Percentiles rank a stretch among this genome's conserved stretches.
Conservation (phyloP, 2,329 filamentous ascomycete species). For the Zasmidium angulare region DNA sequence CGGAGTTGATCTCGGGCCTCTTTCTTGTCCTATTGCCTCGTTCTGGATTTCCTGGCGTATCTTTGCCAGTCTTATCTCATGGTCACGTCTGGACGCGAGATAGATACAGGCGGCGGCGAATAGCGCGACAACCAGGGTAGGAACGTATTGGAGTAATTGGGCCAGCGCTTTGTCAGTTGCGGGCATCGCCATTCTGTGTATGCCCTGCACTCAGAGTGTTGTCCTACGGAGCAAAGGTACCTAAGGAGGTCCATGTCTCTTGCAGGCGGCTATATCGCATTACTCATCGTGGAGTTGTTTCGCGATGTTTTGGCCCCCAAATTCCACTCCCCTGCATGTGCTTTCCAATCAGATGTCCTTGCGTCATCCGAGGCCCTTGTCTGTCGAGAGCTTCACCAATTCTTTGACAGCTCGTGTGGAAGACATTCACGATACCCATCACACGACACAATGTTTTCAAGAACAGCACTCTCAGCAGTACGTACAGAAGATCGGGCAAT, state of each 20-base stretch:
- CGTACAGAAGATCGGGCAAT: neutral
- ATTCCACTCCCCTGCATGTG: too few species aligned
- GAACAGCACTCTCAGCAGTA: conserved; percentile 31
- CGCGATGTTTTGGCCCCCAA: conserved; percentile 7
- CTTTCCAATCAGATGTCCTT: conserved; percentile 5
- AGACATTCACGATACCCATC: neutral
- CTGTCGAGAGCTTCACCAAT: conserved; percentile 8
- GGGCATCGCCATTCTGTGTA: conserved; percentile 5
- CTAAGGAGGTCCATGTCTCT: neutral
- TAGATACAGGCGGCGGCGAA: neutral
- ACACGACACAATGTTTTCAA: conserved; percentile 29
- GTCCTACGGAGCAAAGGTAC: neutral
- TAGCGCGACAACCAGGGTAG: conserved; percentile 1
- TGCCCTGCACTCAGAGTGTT: too few species aligned
- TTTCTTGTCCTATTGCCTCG: too few species aligned
- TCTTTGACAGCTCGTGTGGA: neutral
- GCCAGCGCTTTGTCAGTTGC: conserved; percentile 18
- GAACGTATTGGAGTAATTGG: conserved; percentile 2
- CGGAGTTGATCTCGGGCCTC: neutral
- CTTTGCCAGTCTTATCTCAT: neutral
- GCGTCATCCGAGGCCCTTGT: conserved; percentile 8
- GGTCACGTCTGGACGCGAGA: neutral
- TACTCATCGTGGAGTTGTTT: conserved; percentile 8
- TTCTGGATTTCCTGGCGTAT: neutral
- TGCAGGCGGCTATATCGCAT: conserved; percentile 5